phyloP scores from a whole-genome alignment of 2,329 filamentous ascomycete genomes.

The Keithomyces neogunnii region DNA sequence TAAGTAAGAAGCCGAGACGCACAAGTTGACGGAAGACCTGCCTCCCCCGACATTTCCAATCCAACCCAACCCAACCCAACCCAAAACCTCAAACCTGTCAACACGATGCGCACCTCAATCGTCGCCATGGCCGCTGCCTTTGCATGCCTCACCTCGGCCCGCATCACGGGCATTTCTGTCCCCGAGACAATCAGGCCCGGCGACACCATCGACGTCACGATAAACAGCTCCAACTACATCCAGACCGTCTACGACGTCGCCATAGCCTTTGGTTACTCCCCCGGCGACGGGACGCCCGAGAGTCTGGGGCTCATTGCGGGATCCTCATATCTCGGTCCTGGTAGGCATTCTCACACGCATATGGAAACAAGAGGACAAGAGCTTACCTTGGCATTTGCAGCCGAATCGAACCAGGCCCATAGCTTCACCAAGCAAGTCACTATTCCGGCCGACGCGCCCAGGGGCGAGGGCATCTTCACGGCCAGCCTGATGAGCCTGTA shows the following conservation, averaged over 20 bases:
- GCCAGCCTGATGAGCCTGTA: slow-evolving; percentile 20
- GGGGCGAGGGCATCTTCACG: slow-evolving; percentile 16
- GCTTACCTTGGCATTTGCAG: not conserved
- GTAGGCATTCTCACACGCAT: slow-evolving; percentile 11
- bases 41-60: not conserved
- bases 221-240: slow-evolving; percentile 33
- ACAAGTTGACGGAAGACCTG: too few relatives aligned
- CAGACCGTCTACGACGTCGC: slow-evolving; percentile 35
- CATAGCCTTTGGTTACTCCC: slow-evolving; percentile 31
- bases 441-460: slow-evolving; percentile 13
- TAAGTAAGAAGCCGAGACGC: too few relatives aligned
- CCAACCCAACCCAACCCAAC: not conserved
- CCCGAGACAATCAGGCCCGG: slow-evolving; percentile 31
- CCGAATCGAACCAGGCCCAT: slow-evolving; percentile 16
- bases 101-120: slow-evolving; percentile 11
- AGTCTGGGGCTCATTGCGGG: slow-evolving; percentile 21
- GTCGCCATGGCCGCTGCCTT: not conserved
- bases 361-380: not conserved
- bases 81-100: not conserved
- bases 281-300: slow-evolving; percentile 14
- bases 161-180: slow-evolving; percentile 33
- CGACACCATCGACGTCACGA: slow-evolving; percentile 25
- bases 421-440: slow-evolving; percentile 18
- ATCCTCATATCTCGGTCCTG: slow-evolving; percentile 28
- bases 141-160: slow-evolving; percentile 20